These are phyloP conservation scores for Perkinsus olseni DNA, from an alignment of 169 alveolate genomes.

Conservation along the genomic window DNA sequence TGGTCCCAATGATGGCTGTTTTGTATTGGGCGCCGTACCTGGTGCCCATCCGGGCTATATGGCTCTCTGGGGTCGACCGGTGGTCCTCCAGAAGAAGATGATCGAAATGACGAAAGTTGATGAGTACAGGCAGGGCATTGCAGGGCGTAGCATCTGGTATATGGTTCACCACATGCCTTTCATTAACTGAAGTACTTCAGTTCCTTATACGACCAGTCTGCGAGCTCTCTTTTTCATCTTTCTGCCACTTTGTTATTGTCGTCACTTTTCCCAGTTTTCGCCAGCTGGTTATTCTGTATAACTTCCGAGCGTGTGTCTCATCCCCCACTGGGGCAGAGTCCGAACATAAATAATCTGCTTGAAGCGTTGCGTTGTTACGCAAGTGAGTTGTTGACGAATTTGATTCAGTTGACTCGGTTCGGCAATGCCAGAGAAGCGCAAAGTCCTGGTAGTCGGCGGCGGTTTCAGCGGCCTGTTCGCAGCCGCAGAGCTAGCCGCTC, in stretches of 20 bases:
- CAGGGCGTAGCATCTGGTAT: conserved; percentile 29
- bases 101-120: conserved; percentile 34
- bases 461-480: conserved; percentile 19
- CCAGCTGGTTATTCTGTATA: no score
- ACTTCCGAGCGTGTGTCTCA: no score
- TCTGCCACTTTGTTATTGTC: no score
- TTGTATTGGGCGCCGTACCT: conserved; percentile 23
- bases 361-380: no score
- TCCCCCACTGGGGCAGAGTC: no score
- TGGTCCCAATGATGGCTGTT: conserved; percentile 32
- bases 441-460: conserved; percentile 18
- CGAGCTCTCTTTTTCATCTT: no score
- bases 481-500: conserved; percentile 19
- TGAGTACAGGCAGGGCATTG: conserved; percentile 22
- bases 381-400: no score
- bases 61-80: conserved; percentile 34
- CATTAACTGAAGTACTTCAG: neutral
- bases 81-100: conserved; percentile 35
- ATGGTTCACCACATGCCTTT: conserved; percentile 32
- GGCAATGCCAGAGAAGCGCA: neutral
- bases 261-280: no score
- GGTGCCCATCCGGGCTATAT: conserved; percentile 19
- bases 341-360: no score
- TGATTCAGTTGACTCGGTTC: neutral
- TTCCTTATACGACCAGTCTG: neutral